Conservation (phyloP, 805 yeast species). For the Candida methanosorbosa region DNA sequence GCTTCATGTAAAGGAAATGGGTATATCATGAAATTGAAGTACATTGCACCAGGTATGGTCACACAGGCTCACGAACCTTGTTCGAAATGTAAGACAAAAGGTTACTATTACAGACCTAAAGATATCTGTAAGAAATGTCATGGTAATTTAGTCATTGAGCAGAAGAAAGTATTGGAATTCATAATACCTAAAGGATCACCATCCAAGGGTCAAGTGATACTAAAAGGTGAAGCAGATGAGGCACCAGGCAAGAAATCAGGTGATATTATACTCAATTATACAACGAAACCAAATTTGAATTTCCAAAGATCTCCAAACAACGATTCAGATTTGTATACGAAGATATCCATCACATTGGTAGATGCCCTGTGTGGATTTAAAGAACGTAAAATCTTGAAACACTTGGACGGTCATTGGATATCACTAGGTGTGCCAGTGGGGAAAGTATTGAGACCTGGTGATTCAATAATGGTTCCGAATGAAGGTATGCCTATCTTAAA, state of each 20-base stretch:
- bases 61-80: slow-evolving; percentile 57
- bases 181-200: slow-evolving; percentile 66
- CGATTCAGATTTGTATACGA: slow-evolving; percentile 48
- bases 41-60: slow-evolving; percentile 71
- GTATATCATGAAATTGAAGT: slow-evolving; percentile 42
- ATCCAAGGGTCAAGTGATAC: slow-evolving; percentile 49
- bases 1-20: slow-evolving; percentile 70
- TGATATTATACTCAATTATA: slow-evolving; percentile 59
- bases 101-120: slow-evolving; percentile 48
- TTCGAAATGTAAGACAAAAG: slow-evolving; percentile 62
- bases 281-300: slow-evolving; percentile 34
- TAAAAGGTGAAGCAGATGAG: slow-evolving; percentile 71
- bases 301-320: slow-evolving; percentile 33
- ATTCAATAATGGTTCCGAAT: slow-evolving; percentile 48
- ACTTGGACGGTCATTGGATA: slow-evolving; percentile 73
- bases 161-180: slow-evolving; percentile 68
- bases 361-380: slow-evolving; percentile 84
- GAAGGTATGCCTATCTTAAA: slow-evolving; percentile 74
- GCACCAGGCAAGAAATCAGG: slow-evolving; percentile 68
- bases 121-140: slow-evolving; percentile 73
- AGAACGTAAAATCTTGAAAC: slow-evolving; percentile 51
- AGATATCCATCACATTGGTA: slow-evolving; percentile 51
- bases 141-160: slow-evolving; percentile 55
- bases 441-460: slow-evolving; percentile 73
- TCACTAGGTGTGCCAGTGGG: slow-evolving; percentile 63